A percentile compares a stretch with the other conserved stretches of the same genome.
Evolutionary conservation across 1,284 basidiomycete species (phyloP).

Genomic region (Apiotrichum veenhuisii): DNA sequence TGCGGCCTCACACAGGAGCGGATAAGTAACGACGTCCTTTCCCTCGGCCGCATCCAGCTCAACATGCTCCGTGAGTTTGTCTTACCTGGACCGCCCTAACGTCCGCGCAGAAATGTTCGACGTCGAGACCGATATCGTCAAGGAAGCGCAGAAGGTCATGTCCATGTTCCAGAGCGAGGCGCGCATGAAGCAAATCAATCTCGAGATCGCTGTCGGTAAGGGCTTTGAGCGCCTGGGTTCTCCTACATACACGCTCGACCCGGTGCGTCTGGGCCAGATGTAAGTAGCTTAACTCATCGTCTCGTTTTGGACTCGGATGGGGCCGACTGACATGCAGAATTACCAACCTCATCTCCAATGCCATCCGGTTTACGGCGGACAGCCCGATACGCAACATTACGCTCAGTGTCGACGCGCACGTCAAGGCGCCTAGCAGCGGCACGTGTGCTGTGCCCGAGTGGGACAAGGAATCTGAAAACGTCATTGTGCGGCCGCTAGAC

Average conservation of each 20-base stretch:
- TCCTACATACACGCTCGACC: conserved; percentile 43
- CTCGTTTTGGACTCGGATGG: not conserved
- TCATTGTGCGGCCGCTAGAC: conserved; percentile 4
- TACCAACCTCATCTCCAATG: conserved; percentile 46
- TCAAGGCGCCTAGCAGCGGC: conserved; percentile 13
- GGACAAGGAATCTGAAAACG: conserved; percentile 4
- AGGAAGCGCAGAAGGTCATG: conserved; percentile 42
- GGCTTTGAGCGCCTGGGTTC: conserved; percentile 14
- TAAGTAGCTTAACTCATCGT: too few relatives aligned
- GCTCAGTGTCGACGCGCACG: conserved; percentile 34
- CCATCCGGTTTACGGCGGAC: conserved; percentile 41
- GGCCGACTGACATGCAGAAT: not conserved
- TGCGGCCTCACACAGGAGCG: conserved; percentile 51
- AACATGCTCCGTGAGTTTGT: conserved; percentile 26
- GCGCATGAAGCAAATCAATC: conserved; percentile 36
- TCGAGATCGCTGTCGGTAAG: conserved; percentile 28
- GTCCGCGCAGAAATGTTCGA: conserved; percentile 22
- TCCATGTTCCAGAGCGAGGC: conserved; percentile 42
- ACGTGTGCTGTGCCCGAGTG: conserved; percentile 2
- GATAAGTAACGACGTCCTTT: conserved; percentile 50
- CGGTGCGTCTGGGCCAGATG: conserved; percentile 47
- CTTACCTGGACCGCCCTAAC: not conserved
- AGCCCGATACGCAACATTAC: conserved; percentile 26
- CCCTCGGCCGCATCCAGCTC: conserved; percentile 49
- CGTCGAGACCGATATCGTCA: conserved; percentile 43